These are phyloP conservation scores for Stagonosporopsis vannaccii DNA, from an alignment of 2,329 filamentous ascomycete species.

Conservation along the genomic window DNA sequence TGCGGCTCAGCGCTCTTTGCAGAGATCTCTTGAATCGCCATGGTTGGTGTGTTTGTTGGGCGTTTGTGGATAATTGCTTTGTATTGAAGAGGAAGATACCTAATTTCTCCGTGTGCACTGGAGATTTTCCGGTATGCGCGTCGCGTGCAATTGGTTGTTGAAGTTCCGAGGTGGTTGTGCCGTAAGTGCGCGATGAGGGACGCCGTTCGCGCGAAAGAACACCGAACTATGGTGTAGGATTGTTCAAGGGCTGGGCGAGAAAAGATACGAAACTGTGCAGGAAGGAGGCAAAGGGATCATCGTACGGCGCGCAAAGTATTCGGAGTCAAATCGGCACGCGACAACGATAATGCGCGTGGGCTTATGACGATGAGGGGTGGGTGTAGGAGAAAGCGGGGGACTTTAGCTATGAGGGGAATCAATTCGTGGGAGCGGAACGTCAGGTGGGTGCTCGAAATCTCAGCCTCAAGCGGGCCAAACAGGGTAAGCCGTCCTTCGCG, in stretches of 20 bases:
- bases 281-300: conserved; percentile 27
- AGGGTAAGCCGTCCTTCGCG: conserved; percentile 25
- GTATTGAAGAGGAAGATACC: conserved; percentile 5
- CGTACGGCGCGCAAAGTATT: conserved; percentile 23
- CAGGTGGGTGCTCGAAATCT: conserved; percentile 35
- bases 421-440: conserved; percentile 23
- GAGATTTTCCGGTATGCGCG: conserved; percentile 20
- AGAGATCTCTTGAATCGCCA: conserved; percentile 41
- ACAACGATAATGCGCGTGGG: conserved; percentile 30
- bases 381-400: conserved; percentile 36
- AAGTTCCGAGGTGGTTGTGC: conserved; percentile 27
- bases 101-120: conserved; percentile 27
- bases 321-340: conserved; percentile 35
- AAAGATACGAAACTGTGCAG: conserved; percentile 22
- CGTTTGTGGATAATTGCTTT: conserved; percentile 5
- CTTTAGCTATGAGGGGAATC: conserved; percentile 17
- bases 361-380: conserved; percentile 38
- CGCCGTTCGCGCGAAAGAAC: conserved; percentile 30
- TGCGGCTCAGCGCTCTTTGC: conserved; percentile 37
- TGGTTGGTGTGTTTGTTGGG: conserved; percentile 15
- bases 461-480: conserved; percentile 30
- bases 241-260: conserved; percentile 24
- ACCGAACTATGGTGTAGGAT: conserved; percentile 21
- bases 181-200: conserved; percentile 22
- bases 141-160: conserved; percentile 21